Evolutionary conservation across 257 asterid genomes (phyloP).

Genomic region (Nicotiana obtusifolia): DNA sequence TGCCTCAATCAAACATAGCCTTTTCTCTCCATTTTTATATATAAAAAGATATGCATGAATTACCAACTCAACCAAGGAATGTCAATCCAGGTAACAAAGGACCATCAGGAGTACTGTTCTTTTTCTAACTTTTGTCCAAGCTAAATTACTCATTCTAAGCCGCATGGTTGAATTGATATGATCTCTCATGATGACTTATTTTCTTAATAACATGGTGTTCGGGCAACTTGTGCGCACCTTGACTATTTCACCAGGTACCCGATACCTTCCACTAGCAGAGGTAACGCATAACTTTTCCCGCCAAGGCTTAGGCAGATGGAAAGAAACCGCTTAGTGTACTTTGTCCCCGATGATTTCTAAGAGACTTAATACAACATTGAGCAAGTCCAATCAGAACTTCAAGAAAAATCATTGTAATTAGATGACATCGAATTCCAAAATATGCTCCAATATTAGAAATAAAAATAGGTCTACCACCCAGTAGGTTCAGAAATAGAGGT

Average conservation of each 20-base stretch:
- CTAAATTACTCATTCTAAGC: not conserved
- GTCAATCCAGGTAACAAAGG: not conserved
- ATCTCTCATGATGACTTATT: not conserved
- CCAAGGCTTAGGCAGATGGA: too few relatives aligned
- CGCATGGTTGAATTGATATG: not conserved
- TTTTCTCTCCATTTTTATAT: not conserved
- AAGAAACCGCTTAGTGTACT: not conserved
- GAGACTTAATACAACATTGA: not conserved
- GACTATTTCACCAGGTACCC: too few relatives aligned
- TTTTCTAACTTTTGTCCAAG: not conserved
- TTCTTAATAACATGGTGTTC: too few relatives aligned
- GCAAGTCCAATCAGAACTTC: not conserved
- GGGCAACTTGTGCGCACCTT: too few relatives aligned
- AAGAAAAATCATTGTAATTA: not conserved
- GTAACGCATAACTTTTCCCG: too few relatives aligned
- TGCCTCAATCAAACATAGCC: not conserved
- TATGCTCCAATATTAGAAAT: not conserved
- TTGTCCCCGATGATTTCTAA: not conserved
- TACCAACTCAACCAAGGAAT: not conserved
- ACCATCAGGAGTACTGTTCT: not conserved
- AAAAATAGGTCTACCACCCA: not conserved
- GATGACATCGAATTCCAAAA: not conserved
- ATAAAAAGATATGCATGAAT: not conserved
- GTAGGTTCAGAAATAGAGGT: not conserved
- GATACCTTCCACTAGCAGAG: too few relatives aligned